Conservation (phyloP, 164 flowering plant species). For the Kingdonia uniflora region DNA sequence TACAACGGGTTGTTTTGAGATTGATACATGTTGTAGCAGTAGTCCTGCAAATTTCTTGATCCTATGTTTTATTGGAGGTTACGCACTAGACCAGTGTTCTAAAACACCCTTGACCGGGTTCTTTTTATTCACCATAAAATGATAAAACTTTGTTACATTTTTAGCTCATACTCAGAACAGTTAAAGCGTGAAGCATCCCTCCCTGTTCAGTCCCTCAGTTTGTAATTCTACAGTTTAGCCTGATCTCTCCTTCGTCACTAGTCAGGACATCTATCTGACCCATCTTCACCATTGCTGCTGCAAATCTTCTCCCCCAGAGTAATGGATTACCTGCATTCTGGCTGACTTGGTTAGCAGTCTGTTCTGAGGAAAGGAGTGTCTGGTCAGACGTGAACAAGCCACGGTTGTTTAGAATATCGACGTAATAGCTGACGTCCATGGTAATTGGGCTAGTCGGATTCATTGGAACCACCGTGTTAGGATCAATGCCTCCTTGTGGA, state of each 20-base stretch:
- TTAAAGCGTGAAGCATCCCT: background rate
- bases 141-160: too few relatives aligned
- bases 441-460: slow-evolving; percentile 26
- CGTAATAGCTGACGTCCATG: slow-evolving; percentile 31
- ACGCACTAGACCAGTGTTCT: too few relatives aligned
- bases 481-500: slow-evolving; percentile 24
- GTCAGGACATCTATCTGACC: slow-evolving; percentile 45
- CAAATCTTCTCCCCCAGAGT: slow-evolving; percentile 33
- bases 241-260: slow-evolving; percentile 42
- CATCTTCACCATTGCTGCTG: slow-evolving; percentile 61
- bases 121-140: too few relatives aligned
- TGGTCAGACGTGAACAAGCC: slow-evolving; percentile 56
- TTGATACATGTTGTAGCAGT: too few relatives aligned
- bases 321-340: slow-evolving; percentile 20
- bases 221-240: slow-evolving; percentile 35
- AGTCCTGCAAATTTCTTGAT: too few relatives aligned
- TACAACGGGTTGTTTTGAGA: too few relatives aligned
- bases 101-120: too few relatives aligned
- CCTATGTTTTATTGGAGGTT: too few relatives aligned
- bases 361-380: slow-evolving; percentile 23
- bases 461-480: slow-evolving; percentile 31
- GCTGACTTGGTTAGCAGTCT: slow-evolving; percentile 29
- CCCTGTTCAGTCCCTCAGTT: slow-evolving; percentile 16
- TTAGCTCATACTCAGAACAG: background rate
- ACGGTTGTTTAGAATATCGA: slow-evolving; percentile 18